phyloP scores from a whole-genome alignment of 345 rosid species.

The Lepidium didymum region DNA sequence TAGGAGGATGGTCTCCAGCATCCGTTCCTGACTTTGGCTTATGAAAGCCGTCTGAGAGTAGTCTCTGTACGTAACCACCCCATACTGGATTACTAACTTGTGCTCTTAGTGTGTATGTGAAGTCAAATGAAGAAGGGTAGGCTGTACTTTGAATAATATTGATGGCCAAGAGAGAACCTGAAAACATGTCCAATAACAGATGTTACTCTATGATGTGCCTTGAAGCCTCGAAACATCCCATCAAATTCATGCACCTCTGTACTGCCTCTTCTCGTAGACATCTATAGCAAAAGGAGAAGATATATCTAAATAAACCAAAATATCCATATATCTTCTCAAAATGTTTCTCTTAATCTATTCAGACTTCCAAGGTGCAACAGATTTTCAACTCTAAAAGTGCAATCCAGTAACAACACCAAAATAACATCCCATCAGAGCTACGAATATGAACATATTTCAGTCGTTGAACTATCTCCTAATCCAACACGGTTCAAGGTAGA shows the following conservation, averaged over 20 bases:
- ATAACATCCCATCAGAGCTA: background rate
- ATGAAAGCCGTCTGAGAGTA: conserved; percentile 60
- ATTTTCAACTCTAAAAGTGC: background rate
- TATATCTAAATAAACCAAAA: background rate
- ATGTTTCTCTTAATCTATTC: background rate
- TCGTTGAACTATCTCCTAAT: background rate
- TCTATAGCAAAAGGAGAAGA: conserved; percentile 33
- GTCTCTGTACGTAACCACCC: conserved; percentile 47
- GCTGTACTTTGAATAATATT: conserved; percentile 51
- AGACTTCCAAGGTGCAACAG: background rate
- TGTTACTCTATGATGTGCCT: conserved; percentile 59
- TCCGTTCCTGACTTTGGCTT: conserved; percentile 77
- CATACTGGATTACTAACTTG: conserved; percentile 52
- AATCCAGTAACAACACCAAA: background rate
- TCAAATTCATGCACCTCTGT: conserved; percentile 90
- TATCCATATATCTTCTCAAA: background rate
- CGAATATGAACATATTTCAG: background rate
- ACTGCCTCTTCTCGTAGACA: conserved; percentile 67
- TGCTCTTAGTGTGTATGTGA: conserved; percentile 60
- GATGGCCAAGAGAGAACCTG: conserved; percentile 45
- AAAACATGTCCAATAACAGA: conserved; percentile 93
- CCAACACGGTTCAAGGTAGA: background rate
- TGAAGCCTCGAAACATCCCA: conserved; percentile 56
- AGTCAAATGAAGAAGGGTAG: conserved; percentile 90
- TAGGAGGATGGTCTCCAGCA: conserved; percentile 99